Evolutionary conservation across 73 alveolate genomes (phyloP), one percentile per base, ranked within the genome.

Genomic region (Paramecium biaurelia): DNA sequence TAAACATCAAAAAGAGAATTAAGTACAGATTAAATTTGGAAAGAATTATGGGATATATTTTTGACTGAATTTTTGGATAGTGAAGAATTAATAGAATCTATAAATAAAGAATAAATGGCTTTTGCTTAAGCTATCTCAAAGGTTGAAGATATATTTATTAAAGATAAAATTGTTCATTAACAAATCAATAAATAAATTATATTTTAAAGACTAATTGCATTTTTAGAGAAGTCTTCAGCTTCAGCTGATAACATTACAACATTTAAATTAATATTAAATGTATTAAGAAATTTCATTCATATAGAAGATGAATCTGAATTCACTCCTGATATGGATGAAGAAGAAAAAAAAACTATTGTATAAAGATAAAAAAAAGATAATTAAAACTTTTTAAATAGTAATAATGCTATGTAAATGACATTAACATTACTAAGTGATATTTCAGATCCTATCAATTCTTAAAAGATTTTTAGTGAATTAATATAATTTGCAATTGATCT

Each of bases 391-490:
- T 43, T 89, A 15, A 89, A 70, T 45, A 15, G 63, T 12, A 89
- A 89, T 53, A 89, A 89, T 70, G 94, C 94, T 38, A 89, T 82
- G 74, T 28, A 89, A 43, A 89, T 89, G 94, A 37, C 74, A 43
- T 32, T 89, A 56, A 89, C 92, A 1, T 70, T 89, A 26, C 21
- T 89, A 10, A 70, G 92, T 70, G 94, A 70, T 38, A 38, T 70
- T 28, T 58, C 93, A 76, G 95, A 93, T 41, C 85, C 94, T 0
- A 92, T 87, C 18, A 92, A 38, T 56, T 34, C 92, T 23, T 24
- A 76, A 30, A 94, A 59, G 42, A 92, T 89, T 9, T 93, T 93
- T 84, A 49, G 37, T 5, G 96, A 93, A 43, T 68, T 93, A 57
- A 79, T 93, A 28, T 6, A 57, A 18, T 93, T 93, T 89, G 93